Base-by-base conservation (phyloP, 306 rosid genomes). In the Astragalus membranaceus region DNA sequence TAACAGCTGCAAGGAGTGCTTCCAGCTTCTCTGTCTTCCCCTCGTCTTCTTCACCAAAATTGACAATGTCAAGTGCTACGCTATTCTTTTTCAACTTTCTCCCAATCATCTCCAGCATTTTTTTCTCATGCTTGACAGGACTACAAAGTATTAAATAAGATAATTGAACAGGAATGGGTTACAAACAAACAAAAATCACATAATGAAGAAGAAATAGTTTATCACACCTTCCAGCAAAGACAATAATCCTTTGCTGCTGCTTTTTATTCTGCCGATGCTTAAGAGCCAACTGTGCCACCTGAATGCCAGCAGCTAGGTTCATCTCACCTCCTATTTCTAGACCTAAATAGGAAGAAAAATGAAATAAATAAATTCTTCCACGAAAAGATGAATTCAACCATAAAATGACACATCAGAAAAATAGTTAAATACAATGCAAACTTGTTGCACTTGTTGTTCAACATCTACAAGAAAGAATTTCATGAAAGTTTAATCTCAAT, bases 231-330 rank as follows among this genome's bases (percentile, higher is more conserved):
- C 98, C 98, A 72, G 86, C 86, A 69, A 93, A 86, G 71, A 93
- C 88, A 35, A 93, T 86, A 74, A 93, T 93, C 71, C 98, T 84
- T 73, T 93, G 98, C 52, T 93, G 98, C 88, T 93, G 98, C 61
- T 93, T 90, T 84, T 93, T 93, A 81, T 93, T 93, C 79, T 93
- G 98, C 48, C 98, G 82, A 84, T 93, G 96, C 81, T 93, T 93
- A 61, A 93, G 96, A 66, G 98, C 98, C 86, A 93, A 81, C 76
- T 93, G 98, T 52, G 98, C 98, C 80, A 93, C 96, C 85, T 90
- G 98, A 79, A 93, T 90, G 35, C 89, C 92, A 73, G 96, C 88
- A 43, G 98, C 96, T 79, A 93, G 83, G 81, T 88, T 87, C 92
- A 86, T 86, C 81, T 86, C 96, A 68, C 98, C 96, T 9, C 98